Evolutionary conservation across 176 grass and related monocot species (phyloP), one percentile per base, ranked within the genome.

Genomic region (Carex scoparia): DNA sequence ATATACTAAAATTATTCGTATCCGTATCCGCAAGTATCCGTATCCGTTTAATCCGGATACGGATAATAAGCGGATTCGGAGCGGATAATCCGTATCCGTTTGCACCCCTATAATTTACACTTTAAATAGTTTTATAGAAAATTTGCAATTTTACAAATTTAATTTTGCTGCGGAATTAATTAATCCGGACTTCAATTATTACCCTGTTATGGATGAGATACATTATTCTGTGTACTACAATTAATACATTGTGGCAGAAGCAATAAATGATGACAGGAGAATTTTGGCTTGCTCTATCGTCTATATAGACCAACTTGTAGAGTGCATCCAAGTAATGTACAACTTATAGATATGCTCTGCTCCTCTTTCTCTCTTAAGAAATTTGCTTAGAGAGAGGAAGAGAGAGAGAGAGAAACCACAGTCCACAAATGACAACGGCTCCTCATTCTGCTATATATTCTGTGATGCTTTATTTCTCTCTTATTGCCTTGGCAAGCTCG

Each of bases 391-490:
- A 73, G 18, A 4, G 1, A 73, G 38, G n/a, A 7, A 42, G 48
- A 63, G 5, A 81, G 56, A 27, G 9, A 64, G 18, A 81, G 8
- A 66, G 5, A 23, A 23, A 23, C 23, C 23, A 23, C 23, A 23
- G 23, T 23, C 23, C 31, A 10, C 23, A 73, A 58, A 64, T 65
- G 13, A 65, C 37, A 76, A 87, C 78, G 86, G 67, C 28, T 66
- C 3, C 10, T 8, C 53, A 28, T n/a, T 18, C 40, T 75, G 67
- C 68, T 16, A 77, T 83, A 65, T 77, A 44, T 30, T 32, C 55
- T 76, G 1, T 87, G 65, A n/a, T 78, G 40, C 23, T 80, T 55
- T 63, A 32, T 33, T 69, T 58, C 37, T 85, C 40, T 85, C 55
- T 85, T 62, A 8, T 85, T 0, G 28, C 84, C 10, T 65, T 49